Conservation (phyloP, 768 basidiomycete species). For the Leccinum obscurum region DNA sequence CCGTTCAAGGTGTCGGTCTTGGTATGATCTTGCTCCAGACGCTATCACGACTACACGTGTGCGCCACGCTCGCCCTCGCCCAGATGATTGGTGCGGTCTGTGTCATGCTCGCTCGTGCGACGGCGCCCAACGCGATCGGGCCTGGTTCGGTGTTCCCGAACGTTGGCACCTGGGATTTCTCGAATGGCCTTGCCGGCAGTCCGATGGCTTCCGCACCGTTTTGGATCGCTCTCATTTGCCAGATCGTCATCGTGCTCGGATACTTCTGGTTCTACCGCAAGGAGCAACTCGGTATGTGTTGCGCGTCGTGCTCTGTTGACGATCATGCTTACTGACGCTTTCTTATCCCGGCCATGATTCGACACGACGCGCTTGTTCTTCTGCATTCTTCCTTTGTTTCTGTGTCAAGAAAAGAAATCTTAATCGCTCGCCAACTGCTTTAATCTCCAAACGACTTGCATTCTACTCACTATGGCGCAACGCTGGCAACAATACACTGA, state of each 20-base stretch:
- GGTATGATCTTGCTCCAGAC: conserved; percentile 93
- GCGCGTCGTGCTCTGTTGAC: not conserved
- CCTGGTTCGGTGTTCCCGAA: conserved; percentile 92
- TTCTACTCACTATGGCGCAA: not conserved
- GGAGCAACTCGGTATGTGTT: conserved; percentile 75
- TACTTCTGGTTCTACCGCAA: conserved; percentile 98
- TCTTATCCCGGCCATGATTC: conserved; percentile 15
- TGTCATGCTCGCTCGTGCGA: conserved; percentile 91
- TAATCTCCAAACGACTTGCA: conserved; percentile 4
- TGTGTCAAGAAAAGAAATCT: not conserved
- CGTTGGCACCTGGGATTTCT: conserved; percentile 87
- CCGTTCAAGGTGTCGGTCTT: conserved; percentile 91
- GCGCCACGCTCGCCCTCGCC: conserved; percentile 87
- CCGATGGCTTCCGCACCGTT: conserved; percentile 84
- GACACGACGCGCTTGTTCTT: not conserved
- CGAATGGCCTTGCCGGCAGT: conserved; percentile 67
- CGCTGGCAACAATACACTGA: conserved; percentile 1
- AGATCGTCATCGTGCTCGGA: conserved; percentile 82
- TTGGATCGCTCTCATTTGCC: conserved; percentile 82
- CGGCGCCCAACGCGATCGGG: conserved; percentile 84
- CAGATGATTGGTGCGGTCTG: conserved; percentile 88
- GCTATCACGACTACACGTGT: conserved; percentile 89
- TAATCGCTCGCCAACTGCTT: not conserved
- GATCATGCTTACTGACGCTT: not conserved
- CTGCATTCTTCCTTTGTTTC: not conserved